Evolutionary conservation across 2,329 filamentous ascomycete species (phyloP).

Genomic region (Sporothrix phasma): DNA sequence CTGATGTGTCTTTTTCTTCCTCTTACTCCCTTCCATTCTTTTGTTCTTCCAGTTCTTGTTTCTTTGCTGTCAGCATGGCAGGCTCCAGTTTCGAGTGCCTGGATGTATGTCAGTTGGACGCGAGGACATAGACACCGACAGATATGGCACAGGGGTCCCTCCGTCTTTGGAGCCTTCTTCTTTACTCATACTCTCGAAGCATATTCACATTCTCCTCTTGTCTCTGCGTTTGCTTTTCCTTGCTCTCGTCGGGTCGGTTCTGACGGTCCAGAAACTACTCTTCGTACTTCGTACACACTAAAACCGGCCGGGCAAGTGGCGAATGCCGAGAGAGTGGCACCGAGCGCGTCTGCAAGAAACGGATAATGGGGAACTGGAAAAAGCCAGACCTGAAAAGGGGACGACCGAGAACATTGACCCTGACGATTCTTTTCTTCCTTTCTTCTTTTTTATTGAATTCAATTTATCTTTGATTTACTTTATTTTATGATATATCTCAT

Average conservation of each 20-base stretch:
- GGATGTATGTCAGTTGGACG: neutral
- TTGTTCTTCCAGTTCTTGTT: neutral
- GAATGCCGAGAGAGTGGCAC: constrained; percentile 9
- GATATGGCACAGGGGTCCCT: no score
- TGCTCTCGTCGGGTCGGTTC: neutral
- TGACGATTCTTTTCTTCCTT: neutral
- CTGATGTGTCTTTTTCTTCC: neutral
- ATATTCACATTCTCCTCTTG: no score
- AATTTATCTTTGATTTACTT: no score
- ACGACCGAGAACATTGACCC: neutral
- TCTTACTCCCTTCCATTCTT: neutral
- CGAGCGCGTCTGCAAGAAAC: constrained; percentile 2
- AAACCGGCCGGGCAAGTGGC: constrained; percentile 8
- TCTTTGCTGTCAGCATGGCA: neutral
- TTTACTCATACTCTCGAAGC: no score
- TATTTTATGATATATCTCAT: no score
- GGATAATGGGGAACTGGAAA: constrained; percentile 12
- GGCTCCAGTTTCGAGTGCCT: neutral
- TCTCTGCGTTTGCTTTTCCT: neutral
- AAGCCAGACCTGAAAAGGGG: neutral
- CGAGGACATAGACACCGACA: no score
- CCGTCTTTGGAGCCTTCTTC: no score
- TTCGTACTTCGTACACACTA: no score
- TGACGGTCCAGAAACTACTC: neutral
- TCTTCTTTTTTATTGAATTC: neutral